Evolutionary conservation across 2,329 filamentous ascomycete species (phyloP).

Genomic region (Sporothrix luriei): DNA sequence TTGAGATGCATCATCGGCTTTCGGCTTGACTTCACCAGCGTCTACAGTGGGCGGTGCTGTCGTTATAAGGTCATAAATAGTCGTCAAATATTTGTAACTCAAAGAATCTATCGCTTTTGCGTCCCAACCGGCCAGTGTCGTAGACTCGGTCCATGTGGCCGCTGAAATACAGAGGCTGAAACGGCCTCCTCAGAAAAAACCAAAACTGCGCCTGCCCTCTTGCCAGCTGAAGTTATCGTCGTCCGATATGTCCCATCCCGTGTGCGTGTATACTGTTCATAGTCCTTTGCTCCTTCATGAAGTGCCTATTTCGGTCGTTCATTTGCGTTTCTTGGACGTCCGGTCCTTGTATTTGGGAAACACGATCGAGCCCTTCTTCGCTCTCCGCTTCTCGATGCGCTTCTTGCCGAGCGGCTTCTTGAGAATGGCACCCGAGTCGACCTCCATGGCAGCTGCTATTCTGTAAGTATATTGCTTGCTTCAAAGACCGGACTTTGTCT

Average conservation of each 20-base stretch:
- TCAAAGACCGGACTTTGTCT: background rate
- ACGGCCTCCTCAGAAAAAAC: slow-evolving; percentile 6
- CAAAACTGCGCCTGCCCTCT: slow-evolving; percentile 16
- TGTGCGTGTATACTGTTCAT: slow-evolving; percentile 3
- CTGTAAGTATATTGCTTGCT: background rate
- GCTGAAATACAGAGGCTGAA: background rate
- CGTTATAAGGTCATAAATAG: slow-evolving; percentile 25
- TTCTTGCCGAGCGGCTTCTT: slow-evolving; percentile 54
- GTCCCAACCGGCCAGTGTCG: background rate
- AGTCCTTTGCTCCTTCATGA: background rate
- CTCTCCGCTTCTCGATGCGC: slow-evolving; percentile 60
- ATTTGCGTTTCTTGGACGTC: slow-evolving; percentile 48
- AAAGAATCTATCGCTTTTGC: slow-evolving; percentile 20
- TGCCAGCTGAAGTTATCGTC: background rate
- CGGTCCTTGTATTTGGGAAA: slow-evolving; percentile 62
- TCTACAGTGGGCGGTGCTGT: background rate
- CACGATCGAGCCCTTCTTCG: slow-evolving; percentile 60
- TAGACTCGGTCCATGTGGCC: slow-evolving; percentile 5
- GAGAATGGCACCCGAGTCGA: slow-evolving; percentile 49
- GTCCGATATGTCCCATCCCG: background rate
- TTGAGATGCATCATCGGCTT: background rate
- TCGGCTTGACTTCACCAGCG: background rate
- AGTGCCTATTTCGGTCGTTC: background rate
- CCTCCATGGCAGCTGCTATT: slow-evolving; percentile 55
- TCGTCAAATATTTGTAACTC: slow-evolving; percentile 27